Base-by-base conservation (phyloP, 177 flowering plant species). In the Vitis hybrid region DNA sequence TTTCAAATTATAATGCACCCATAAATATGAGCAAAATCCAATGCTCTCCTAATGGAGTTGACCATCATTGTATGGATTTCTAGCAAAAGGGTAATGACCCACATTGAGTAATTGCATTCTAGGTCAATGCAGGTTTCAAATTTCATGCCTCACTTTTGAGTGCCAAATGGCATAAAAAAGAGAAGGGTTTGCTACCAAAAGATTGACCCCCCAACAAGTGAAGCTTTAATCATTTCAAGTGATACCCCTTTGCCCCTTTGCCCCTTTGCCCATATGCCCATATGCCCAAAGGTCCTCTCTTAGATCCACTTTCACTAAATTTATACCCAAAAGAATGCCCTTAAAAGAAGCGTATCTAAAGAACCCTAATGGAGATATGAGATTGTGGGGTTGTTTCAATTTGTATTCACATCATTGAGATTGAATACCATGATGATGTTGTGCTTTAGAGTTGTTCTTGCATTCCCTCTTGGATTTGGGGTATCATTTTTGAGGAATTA, bases 41-140 rank as follows among this genome's bases (percentile, higher is more conserved):
- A 2, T 13, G 69, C 63, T 39, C 2, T 34, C 49, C 14, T 56
- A 76, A 71, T 71, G 75, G 69, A 32, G 23, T 67, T 63, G 72
- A 67, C 67, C 70, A 66, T 19, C 60, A 64, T 60, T 61, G 50
- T 60, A 69, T 69, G 5, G 54, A 59, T 21, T 9, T 1, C n/a
- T 18, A 50, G 51, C 50, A 5, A 23, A 56, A 58, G 4, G 55
- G 8, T 4, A 30, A 74, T 26, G 78, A 48, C 74, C 70, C 74
- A 70, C 70, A 2, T 14, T 49, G 2, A 60, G 39, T 49, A 67
- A 21, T n/a, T 70, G 34, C 63, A 12, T 50, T 23, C 21, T 26
- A 67, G 34, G 70, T 67, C 75, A 78, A 78, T 67, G 69, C 57
- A 51, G 55, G 72, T 32, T 74, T 66, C 39, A 45, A 52, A 55